Evolutionary conservation across 2,329 filamentous ascomycete genomes (phyloP).

Genomic region (Akanthomyces muscarius): DNA sequence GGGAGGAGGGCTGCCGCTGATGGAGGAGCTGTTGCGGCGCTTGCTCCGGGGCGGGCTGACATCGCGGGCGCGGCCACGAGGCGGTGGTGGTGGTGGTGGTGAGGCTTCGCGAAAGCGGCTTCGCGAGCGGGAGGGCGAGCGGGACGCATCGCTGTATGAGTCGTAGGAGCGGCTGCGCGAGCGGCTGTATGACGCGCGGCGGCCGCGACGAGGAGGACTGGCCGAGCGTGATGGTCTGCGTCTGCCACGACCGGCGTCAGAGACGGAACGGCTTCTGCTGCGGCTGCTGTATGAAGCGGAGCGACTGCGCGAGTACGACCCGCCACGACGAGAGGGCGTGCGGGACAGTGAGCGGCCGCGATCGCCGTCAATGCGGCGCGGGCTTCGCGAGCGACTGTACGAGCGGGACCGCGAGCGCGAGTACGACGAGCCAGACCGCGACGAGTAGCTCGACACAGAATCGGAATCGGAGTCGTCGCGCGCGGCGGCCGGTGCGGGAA

Average conservation of each 20-base stretch:
- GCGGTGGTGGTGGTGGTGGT: not conserved
- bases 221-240: not conserved
- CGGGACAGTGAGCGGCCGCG: constrained; percentile 29
- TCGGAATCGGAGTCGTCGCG: constrained; percentile 58
- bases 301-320: constrained; percentile 29
- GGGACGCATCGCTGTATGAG: constrained; percentile 13
- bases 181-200: constrained; percentile 1
- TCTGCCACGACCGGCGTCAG: not conserved
- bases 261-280: constrained; percentile 5
- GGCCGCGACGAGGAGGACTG: constrained; percentile 2
- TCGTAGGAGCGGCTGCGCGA: constrained; percentile 16
- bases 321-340: constrained; percentile 25
- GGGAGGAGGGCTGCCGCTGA: constrained; percentile 3
- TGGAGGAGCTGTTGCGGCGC: constrained; percentile 10
- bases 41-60: constrained; percentile 10
- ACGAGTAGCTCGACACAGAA: constrained; percentile 74
- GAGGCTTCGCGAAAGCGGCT: not conserved
- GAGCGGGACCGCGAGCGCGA: constrained; percentile 43
- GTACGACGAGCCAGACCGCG: constrained; percentile 58
- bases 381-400: constrained; percentile 23
- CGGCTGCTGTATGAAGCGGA: constrained; percentile 40
- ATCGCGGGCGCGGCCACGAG: not conserved
- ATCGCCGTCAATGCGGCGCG: constrained; percentile 21
- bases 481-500: constrained; percentile 61
- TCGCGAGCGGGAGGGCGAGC: not conserved